Evolutionary conservation across 768 basidiomycete genomes (phyloP).

Genomic region (Lactarius trivialis): DNA sequence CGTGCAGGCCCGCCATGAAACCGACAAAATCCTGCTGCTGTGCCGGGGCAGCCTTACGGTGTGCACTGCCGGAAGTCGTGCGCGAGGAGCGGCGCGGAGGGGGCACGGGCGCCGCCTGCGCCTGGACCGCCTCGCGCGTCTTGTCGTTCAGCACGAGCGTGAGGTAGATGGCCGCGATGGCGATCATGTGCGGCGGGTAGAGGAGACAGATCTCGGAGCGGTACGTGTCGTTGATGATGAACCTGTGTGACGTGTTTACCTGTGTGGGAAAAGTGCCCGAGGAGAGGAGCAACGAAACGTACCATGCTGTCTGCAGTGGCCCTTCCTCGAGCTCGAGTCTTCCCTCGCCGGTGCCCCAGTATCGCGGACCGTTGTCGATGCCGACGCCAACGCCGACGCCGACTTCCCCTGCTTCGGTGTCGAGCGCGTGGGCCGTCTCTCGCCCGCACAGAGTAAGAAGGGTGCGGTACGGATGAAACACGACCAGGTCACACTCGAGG

Average conservation of each 20-base stretch:
- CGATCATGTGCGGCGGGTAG: conserved; percentile 92
- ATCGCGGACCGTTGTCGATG: conserved; percentile 51
- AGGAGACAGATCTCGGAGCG: conserved; percentile 90
- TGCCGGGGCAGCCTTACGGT: conserved; percentile 26
- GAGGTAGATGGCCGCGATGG: conserved; percentile 86
- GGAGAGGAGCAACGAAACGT: conserved; percentile 22
- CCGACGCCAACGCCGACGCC: conserved; percentile 52
- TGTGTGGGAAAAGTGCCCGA: too few relatives aligned
- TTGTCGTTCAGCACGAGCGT: conserved; percentile 69
- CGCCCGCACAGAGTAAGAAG: conserved; percentile 71
- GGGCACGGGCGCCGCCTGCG: conserved; percentile 28
- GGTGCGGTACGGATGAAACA: conserved; percentile 94
- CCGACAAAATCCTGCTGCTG: conserved; percentile 57
- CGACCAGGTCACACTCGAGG: conserved; percentile 85
- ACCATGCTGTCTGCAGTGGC: conserved; percentile 91
- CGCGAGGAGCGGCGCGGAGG: conserved; percentile 53
- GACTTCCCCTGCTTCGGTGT: conserved; percentile 49
- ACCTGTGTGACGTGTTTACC: conserved; percentile 37
- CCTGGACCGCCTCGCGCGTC: conserved; percentile 39
- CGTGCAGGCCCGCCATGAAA: conserved; percentile 82
- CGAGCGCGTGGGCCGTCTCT: conserved; percentile 38
- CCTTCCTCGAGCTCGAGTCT: conserved; percentile 68
- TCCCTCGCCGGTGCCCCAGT: conserved; percentile 78
- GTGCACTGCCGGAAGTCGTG: conserved; percentile 31
- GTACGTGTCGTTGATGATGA: conserved; percentile 94